These are phyloP conservation scores for Tolypocladium sp. DNA, from an alignment of 2,329 filamentous ascomycete genomes.

Conservation along the genomic window DNA sequence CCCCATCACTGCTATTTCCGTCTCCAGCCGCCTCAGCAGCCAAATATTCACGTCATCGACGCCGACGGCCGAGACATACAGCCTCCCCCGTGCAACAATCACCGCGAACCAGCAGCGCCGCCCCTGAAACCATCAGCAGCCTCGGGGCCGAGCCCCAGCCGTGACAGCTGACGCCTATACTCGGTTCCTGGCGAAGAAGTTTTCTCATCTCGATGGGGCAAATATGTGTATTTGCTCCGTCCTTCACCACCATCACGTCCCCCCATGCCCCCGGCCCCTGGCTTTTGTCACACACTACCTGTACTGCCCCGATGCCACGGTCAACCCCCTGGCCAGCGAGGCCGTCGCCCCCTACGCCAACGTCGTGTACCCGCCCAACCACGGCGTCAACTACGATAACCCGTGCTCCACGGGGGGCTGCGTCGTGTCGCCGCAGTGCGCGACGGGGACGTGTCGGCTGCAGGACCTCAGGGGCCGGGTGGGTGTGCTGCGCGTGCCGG, in stretches of 20 bases:
- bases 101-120: neutral
- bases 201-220: neutral
- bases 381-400: constrained; percentile 24
- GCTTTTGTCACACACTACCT: constrained; percentile 32
- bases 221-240: constrained; percentile 42
- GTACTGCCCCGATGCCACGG: constrained; percentile 29
- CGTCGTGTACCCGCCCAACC: constrained; percentile 19
- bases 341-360: constrained; percentile 12
- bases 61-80: constrained; percentile 15
- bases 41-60: constrained; percentile 1
- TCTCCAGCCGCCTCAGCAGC: neutral
- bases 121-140: neutral
- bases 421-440: constrained; percentile 34
- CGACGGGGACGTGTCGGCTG: constrained; percentile 37
- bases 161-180: neutral
- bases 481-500: constrained; percentile 41
- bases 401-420: constrained; percentile 37
- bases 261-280: constrained; percentile 30
- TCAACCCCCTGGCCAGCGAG: constrained; percentile 17
- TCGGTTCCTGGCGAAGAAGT: neutral
- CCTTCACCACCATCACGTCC: constrained; percentile 40
- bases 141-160: neutral
- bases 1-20: neutral
- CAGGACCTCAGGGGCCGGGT: constrained; percentile 36
- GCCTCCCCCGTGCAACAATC: neutral